Conservation (phyloP, 2,329 filamentous ascomycete species). For the Arthrobotrys sphaeroides region DNA sequence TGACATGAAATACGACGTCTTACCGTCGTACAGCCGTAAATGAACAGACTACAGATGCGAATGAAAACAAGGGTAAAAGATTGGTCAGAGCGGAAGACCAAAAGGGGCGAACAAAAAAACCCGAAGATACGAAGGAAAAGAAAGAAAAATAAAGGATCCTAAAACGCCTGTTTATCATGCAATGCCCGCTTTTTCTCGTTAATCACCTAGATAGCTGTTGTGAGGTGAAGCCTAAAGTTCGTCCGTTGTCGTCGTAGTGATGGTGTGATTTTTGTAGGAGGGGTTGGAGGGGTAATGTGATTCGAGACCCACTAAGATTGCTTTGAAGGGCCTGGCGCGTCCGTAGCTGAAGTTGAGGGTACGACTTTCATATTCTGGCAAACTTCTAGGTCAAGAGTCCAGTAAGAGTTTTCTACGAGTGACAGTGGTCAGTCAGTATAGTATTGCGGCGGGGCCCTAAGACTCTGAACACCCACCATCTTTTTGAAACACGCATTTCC, state of each 20-base stretch:
- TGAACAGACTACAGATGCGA: too few relatives aligned
- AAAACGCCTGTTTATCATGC: slow-evolving; percentile 37
- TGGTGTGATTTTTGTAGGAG: too few relatives aligned
- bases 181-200: slow-evolving; percentile 4
- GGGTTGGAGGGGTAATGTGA: background rate
- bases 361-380: background rate
- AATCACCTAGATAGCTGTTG: too few relatives aligned
- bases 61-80: background rate
- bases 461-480: slow-evolving; percentile 3
- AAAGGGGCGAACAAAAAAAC: background rate
- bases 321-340: background rate
- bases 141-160: background rate
- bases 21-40: too few relatives aligned
- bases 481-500: slow-evolving; percentile 7
- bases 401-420: background rate
- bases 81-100: background rate
- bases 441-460: too few relatives aligned
- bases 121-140: too few relatives aligned
- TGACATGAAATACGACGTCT: too few relatives aligned
- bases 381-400: background rate
- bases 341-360: background rate
- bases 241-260: too few relatives aligned
- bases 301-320: background rate
- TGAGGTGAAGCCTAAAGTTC: too few relatives aligned
- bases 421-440: background rate